These are phyloP conservation scores for Trichoderma citrinoviride DNA, from an alignment of 2,329 filamentous ascomycete genomes.

Conservation along the genomic window DNA sequence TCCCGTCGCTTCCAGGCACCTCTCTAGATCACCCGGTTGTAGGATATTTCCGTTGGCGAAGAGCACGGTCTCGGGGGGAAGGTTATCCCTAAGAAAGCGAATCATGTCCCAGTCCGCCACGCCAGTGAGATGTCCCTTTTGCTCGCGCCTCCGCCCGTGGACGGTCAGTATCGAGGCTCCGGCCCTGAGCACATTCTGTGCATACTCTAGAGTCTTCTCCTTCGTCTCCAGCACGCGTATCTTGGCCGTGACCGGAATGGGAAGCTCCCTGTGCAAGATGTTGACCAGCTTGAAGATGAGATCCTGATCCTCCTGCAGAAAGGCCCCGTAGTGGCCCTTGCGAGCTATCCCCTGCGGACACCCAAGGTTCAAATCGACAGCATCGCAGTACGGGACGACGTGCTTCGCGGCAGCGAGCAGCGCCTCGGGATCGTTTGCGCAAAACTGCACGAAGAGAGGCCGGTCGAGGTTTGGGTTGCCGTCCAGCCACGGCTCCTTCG, in stretches of 20 bases:
- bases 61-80: conserved; percentile 84
- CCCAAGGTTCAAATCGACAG: conserved; percentile 90
- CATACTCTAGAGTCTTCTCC: conserved; percentile 85
- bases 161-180: conserved; percentile 93
- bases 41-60: conserved; percentile 97
- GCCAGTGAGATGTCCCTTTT: conserved; percentile 94
- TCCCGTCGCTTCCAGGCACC: conserved; percentile 77
- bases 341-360: conserved; percentile 95
- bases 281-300: conserved; percentile 80
- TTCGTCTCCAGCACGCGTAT: conserved; percentile 84
- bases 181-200: conserved; percentile 78
- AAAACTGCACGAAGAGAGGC: conserved; percentile 95
- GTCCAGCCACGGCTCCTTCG: conserved; percentile 72
- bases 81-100: conserved; percentile 73
- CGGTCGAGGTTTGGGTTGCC: conserved; percentile 82
- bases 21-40: conserved; percentile 71
- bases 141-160: conserved; percentile 82
- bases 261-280: conserved; percentile 72
- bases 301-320: conserved; percentile 88
- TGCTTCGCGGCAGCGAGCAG: conserved; percentile 74
- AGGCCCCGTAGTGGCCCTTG: conserved; percentile 88
- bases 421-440: conserved; percentile 80
- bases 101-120: conserved; percentile 90
- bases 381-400: conserved; percentile 86
- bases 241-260: conserved; percentile 89